Base-by-base conservation (phyloP, 192 early-diverging fungal genomes). In the Coemansia asiatica region DNA sequence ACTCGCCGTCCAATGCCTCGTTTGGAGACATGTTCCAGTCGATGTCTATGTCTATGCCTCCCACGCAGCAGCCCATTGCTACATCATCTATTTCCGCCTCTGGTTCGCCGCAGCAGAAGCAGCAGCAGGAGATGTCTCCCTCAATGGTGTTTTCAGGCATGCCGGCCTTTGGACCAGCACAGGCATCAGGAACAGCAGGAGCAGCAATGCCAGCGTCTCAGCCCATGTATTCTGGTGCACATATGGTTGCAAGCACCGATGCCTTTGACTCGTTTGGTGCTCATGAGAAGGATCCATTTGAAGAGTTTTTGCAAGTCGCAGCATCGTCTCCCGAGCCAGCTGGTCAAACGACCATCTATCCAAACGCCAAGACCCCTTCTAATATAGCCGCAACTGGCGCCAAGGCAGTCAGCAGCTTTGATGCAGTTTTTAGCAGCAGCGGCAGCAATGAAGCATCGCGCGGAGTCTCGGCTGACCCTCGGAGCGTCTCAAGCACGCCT, bases 191-290 rank as follows among this genome's bases (percentile, higher is more conserved):
- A n/a, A n/a, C n/a, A n/a, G n/a, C 31, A 33, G 31, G 29, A 19
- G 56, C 16, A 6, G 35, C 51, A 28, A 27, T 44, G 40, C 8
- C 40, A 18, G 3, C 40, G 16, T 44, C 40, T 2, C 40, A 16
- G 40, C 40, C 40, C 13, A 44, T 44, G 40, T 44, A 61, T 35
- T 18, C 51, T 12, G 60, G 31, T 21, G 55, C 54, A 13, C 55
- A 56, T 6, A 31, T 56, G 18, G 25, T 31, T 31, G 55, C 66
- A 29, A 72, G 62, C 51, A 58, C 58, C 36, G 57, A 67, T 23
- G 79, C 79, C 9, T 81, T 81, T 61, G 79, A 75, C 64, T 69
- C 79, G 33, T 81, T 81, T 50, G 79, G 79, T 6, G 59, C 64
- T 19, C 79, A 75, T 31, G 62, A 70, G 15, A 66, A 61, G 19